These are phyloP conservation scores for Serendipita sp. DNA, from an alignment of 768 basidiomycete genomes.

Conservation along the genomic window DNA sequence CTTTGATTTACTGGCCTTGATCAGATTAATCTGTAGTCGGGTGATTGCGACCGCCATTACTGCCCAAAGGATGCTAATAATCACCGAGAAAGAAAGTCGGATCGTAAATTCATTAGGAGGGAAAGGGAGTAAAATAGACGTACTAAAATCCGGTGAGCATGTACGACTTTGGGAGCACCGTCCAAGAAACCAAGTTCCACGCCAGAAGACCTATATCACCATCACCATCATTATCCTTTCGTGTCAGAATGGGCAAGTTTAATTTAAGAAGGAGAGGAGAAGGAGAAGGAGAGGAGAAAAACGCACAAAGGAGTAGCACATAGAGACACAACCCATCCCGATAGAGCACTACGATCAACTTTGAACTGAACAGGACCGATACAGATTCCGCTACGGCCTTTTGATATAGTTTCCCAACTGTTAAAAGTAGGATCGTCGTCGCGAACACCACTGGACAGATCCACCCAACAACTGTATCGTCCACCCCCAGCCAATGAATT, in stretches of 20 bases:
- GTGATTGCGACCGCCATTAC: not conserved
- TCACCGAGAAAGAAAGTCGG: not conserved
- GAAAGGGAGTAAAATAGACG: not conserved
- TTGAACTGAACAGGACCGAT: not conserved
- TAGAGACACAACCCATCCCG: not conserved
- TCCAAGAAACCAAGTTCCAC: not conserved
- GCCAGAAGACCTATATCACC: not conserved
- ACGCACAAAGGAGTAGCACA: not conserved
- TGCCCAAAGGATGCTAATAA: not conserved
- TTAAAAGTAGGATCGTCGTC: not conserved
- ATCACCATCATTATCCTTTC: too few species aligned
- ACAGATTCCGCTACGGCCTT: not conserved
- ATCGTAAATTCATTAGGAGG: too few species aligned
- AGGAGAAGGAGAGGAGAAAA: too few species aligned
- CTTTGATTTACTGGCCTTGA: not conserved
- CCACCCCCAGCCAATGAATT: too few species aligned
- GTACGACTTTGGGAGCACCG: not conserved
- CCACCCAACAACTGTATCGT: not conserved
- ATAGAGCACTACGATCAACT: not conserved
- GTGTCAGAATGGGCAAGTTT: too few species aligned
- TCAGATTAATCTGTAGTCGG: not conserved
- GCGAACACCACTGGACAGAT: not conserved
- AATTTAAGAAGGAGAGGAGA: too few species aligned
- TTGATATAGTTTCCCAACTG: conserved; percentile 1
- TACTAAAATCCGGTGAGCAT: not conserved